Conservation (phyloP, 1,284 basidiomycete species). For the Puccinia horiana region DNA sequence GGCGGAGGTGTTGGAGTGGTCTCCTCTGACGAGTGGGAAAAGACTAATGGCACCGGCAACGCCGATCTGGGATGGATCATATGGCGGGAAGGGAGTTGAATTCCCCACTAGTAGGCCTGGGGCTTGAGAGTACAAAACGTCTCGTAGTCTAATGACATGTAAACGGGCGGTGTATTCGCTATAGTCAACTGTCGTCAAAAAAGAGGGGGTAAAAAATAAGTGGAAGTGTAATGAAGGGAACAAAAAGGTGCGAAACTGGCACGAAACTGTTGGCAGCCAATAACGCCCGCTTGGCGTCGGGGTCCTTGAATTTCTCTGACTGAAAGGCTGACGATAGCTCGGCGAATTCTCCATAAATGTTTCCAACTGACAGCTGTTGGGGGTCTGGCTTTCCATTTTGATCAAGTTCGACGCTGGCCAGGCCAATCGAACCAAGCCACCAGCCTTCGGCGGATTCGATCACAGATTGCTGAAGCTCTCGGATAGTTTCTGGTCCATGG, state of each 20-base stretch:
- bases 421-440: constrained; percentile 56
- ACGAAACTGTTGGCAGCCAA: constrained; percentile 38
- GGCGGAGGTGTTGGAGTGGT: neutral
- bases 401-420: constrained; percentile 53
- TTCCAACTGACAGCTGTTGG: constrained; percentile 2
- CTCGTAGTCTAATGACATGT: constrained; percentile 54
- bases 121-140: constrained; percentile 53
- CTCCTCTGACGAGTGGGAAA: constrained; percentile 51
- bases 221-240: neutral
- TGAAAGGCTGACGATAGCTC: constrained; percentile 39
- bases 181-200: constrained; percentile 51
- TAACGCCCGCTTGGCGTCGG: constrained; percentile 35
- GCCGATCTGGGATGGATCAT: constrained; percentile 53
- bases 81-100: constrained; percentile 49
- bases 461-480: constrained; percentile 54
- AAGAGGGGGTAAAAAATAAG: neutral
- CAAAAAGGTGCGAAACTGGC: neutral
- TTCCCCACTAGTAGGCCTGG: constrained; percentile 50
- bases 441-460: constrained; percentile 56
- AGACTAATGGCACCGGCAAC: constrained; percentile 52
- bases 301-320: constrained; percentile 39
- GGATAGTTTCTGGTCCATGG: constrained; percentile 52
- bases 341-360: constrained; percentile 42
- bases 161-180: constrained; percentile 51
- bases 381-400: constrained; percentile 45